Evolutionary conservation across 495 filamentous ascomycete species (phyloP).

Genomic region (Aspergillus asperescens): DNA sequence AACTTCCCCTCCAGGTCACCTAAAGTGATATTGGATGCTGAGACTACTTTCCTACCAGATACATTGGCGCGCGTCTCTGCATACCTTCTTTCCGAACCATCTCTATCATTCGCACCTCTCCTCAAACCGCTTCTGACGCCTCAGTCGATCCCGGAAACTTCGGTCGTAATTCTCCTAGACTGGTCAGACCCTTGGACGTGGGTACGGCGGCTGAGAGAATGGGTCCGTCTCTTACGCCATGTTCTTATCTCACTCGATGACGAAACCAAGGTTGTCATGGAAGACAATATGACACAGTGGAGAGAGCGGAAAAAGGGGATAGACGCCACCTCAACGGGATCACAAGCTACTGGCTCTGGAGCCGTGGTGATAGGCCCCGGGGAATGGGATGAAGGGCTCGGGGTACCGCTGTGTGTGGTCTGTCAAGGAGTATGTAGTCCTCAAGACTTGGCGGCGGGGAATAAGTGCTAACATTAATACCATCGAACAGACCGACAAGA

Average conservation of each 20-base stretch:
- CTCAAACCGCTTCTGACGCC: slow-evolving; percentile 81
- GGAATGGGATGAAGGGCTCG: slow-evolving; percentile 90
- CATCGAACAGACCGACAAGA: slow-evolving; percentile 68
- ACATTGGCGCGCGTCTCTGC: slow-evolving; percentile 86
- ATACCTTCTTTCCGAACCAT: slow-evolving; percentile 80
- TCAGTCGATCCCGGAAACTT: slow-evolving; percentile 76
- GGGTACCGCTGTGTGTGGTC: slow-evolving; percentile 84
- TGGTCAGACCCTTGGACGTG: slow-evolving; percentile 93
- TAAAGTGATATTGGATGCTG: background rate
- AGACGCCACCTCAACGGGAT: slow-evolving; percentile 30
- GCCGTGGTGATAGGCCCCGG: slow-evolving; percentile 69
- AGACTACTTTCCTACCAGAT: slow-evolving; percentile 45
- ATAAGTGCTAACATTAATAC: slow-evolving; percentile 23
- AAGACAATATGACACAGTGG: slow-evolving; percentile 69
- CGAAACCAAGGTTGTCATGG: slow-evolving; percentile 73
- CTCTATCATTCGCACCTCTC: slow-evolving; percentile 75
- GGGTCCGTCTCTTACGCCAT: slow-evolving; percentile 74
- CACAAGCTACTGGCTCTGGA: slow-evolving; percentile 45
- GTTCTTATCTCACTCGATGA: slow-evolving; percentile 69
- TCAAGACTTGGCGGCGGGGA: background rate
- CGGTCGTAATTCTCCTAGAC: slow-evolving; percentile 83
- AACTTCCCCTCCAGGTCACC: background rate
- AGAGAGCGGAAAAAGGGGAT: slow-evolving; percentile 46
- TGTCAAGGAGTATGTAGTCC: slow-evolving; percentile 73
- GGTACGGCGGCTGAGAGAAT: slow-evolving; percentile 80